A percentile compares a stretch with the other conserved stretches of the same genome.
Evolutionary conservation across 176 grass and related monocot genomes (phyloP).

Genomic region (Cymbopogon citratus): DNA sequence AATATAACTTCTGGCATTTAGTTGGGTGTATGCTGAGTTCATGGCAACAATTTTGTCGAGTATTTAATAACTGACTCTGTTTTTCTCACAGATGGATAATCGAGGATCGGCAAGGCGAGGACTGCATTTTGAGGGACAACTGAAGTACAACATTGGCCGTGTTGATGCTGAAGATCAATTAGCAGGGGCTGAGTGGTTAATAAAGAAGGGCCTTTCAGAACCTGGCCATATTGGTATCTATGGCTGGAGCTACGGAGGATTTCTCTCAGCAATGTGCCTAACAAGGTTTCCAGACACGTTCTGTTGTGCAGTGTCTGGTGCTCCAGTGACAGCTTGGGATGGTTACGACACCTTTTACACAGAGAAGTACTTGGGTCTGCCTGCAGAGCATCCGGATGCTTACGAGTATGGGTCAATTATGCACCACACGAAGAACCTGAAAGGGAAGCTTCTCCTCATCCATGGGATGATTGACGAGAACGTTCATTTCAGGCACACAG

Average conservation of each 20-base stretch:
- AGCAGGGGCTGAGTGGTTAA: conserved; percentile 83
- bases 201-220: conserved; percentile 78
- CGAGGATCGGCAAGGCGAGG: conserved; percentile 85
- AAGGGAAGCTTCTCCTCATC: conserved; percentile 79
- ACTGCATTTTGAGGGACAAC: conserved; percentile 79
- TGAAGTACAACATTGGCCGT: conserved; percentile 76
- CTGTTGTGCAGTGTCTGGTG: conserved; percentile 84
- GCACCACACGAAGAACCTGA: conserved; percentile 77
- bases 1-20: conserved; percentile 6
- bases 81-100: conserved; percentile 75
- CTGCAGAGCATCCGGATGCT: conserved; percentile 51
- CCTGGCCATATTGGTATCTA: conserved; percentile 88
- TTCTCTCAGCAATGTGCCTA: conserved; percentile 93
- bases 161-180: conserved; percentile 91
- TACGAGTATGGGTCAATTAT: conserved; percentile 82
- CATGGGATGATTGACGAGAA: conserved; percentile 99
- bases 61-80: neutral
- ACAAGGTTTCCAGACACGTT: conserved; percentile 68
- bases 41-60: neutral
- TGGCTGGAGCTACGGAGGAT: conserved; percentile 97
- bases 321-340: conserved; percentile 91
- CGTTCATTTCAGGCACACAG: conserved; percentile 96
- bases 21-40: conserved; percentile 1
- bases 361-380: conserved; percentile 91
- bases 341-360: conserved; percentile 98